These are phyloP conservation scores for Arxiozyma telluris DNA, from an alignment of 1,139 yeast species.

Conservation along the genomic window DNA sequence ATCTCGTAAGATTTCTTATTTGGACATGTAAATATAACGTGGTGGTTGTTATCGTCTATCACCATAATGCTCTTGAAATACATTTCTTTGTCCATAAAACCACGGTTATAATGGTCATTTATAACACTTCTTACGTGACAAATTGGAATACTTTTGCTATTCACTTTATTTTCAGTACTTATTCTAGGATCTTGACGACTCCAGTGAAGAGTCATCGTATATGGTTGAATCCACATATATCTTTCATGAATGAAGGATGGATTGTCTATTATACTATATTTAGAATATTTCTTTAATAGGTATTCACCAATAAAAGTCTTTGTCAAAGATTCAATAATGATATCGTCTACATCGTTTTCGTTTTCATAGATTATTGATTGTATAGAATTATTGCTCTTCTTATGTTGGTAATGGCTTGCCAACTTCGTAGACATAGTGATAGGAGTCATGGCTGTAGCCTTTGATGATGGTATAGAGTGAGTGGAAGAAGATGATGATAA, in stretches of 20 bases:
- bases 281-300: slow-evolving; percentile 75
- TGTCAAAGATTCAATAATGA: slow-evolving; percentile 42
- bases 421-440: not conserved
- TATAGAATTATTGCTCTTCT: not conserved
- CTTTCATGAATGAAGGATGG: slow-evolving; percentile 81
- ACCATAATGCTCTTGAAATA: slow-evolving; percentile 79
- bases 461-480: not conserved
- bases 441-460: not conserved
- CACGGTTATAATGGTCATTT: slow-evolving; percentile 46
- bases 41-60: slow-evolving; percentile 54
- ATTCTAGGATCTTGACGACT: slow-evolving; percentile 71
- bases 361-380: not conserved
- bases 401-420: not conserved
- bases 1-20: slow-evolving; percentile 82
- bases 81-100: slow-evolving; percentile 59
- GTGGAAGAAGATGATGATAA: not conserved
- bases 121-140: slow-evolving; percentile 68
- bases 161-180: slow-evolving; percentile 53
- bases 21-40: slow-evolving; percentile 74
- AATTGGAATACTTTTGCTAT: slow-evolving; percentile 76
- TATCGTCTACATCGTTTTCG: not conserved
- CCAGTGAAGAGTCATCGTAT: slow-evolving; percentile 87
- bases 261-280: slow-evolving; percentile 56
- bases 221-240: slow-evolving; percentile 96
- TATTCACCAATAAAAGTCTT: slow-evolving; percentile 93